phyloP scores from a whole-genome alignment of 768 basidiomycete genomes.

The Thelephora aurantiotincta region DNA sequence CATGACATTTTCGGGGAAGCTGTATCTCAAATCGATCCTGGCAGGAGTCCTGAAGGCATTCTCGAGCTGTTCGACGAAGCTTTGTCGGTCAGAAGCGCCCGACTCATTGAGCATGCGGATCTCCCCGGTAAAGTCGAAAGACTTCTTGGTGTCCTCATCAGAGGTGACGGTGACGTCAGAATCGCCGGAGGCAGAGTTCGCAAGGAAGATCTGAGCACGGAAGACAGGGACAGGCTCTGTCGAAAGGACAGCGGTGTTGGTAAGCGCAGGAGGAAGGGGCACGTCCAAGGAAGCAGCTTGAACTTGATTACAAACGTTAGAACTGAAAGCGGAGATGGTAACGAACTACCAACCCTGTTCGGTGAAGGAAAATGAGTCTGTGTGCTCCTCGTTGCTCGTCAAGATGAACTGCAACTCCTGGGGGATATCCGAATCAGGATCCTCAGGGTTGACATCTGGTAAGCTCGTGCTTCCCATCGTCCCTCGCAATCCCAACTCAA shows the following conservation, averaged over 20 bases:
- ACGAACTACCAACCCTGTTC: slow-evolving; percentile 12
- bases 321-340: slow-evolving; percentile 4
- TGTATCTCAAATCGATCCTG: slow-evolving; percentile 42
- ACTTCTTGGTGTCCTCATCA: slow-evolving; percentile 60
- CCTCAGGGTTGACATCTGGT: slow-evolving; percentile 34
- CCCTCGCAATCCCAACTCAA: slow-evolving; percentile 46
- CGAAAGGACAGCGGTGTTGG: slow-evolving; percentile 1
- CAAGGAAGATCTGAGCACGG: slow-evolving; percentile 30
- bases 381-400: slow-evolving; percentile 23
- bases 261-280: slow-evolving; percentile 20
- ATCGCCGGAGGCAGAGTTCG: slow-evolving; percentile 19
- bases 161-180: slow-evolving; percentile 18
- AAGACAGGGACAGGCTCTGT: slow-evolving; percentile 22
- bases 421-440: slow-evolving; percentile 72
- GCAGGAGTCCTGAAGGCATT: slow-evolving; percentile 68
- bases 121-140: slow-evolving; percentile 79
- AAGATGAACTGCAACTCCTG: slow-evolving; percentile 60
- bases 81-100: slow-evolving; percentile 50
- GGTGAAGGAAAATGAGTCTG: slow-evolving; percentile 14
- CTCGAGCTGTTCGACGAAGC: slow-evolving; percentile 74
- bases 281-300: slow-evolving; percentile 29
- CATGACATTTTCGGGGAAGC: slow-evolving; percentile 21
- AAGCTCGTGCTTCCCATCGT: slow-evolving; percentile 49
- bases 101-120: slow-evolving; percentile 55
- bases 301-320: slow-evolving; percentile 14